phyloP scores from a whole-genome alignment of 306 rosid species.

The Dalbergia oliveri region DNA sequence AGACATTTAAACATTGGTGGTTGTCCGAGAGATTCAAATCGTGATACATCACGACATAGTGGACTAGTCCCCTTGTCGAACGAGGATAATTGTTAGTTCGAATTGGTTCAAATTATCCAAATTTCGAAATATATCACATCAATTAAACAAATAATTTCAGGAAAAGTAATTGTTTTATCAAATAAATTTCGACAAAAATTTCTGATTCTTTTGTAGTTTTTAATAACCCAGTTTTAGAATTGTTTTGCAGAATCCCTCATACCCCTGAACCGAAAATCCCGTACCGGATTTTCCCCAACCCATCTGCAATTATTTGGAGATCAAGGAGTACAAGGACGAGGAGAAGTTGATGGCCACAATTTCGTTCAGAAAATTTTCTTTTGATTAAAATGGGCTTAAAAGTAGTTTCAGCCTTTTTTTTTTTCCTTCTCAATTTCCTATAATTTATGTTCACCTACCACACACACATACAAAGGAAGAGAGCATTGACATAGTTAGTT shows the following conservation, averaged over 20 bases:
- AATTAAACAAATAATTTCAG: too few species aligned
- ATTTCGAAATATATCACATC: too few species aligned
- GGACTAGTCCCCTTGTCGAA: too few species aligned
- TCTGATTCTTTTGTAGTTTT: too few species aligned
- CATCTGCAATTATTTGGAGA: constrained; percentile 91
- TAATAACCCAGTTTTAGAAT: constrained; percentile 21
- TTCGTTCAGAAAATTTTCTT: not conserved
- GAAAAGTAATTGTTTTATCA: too few species aligned
- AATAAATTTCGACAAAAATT: too few species aligned
- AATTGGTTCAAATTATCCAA: too few species aligned
- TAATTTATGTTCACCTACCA: constrained; percentile 28
- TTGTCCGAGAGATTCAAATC: too few species aligned
- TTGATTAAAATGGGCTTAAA: not conserved
- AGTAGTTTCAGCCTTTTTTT: not conserved
- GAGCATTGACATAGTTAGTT: constrained; percentile 29
- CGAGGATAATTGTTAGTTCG: too few species aligned
- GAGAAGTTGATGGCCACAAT: constrained; percentile 53
- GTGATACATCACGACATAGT: too few species aligned
- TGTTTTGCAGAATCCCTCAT: constrained; percentile 67
- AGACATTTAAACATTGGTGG: too few species aligned
- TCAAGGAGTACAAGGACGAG: constrained; percentile 66
- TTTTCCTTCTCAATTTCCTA: not conserved
- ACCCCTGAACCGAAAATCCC: constrained; percentile 71
- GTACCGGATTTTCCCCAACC: constrained; percentile 82
- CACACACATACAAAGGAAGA: constrained; percentile 28